Base-by-base conservation (phyloP, 257 asterid species). In the Scutellaria minor region DNA sequence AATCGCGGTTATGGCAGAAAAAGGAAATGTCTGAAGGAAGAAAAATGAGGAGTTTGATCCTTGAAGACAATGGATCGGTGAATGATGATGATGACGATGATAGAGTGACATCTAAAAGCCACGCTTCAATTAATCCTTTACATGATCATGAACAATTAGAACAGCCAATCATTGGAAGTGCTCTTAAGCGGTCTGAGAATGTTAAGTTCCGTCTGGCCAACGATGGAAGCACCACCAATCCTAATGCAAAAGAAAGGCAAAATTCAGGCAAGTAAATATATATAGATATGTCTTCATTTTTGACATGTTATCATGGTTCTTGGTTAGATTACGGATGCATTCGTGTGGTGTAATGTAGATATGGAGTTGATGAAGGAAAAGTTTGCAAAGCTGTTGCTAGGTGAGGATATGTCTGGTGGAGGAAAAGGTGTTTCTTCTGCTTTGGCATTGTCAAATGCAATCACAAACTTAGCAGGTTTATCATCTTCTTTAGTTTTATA, bases 401-500 rank as follows among this genome's bases (percentile, higher is more conserved):
- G 97, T 2, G 99, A 94, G 89, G 97, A 91, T 75, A 94, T 94
- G 99, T 94, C 99, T 24, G 99, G 99, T 58, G 96, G 97, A 56
- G 99, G 99, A 27, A 91, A 91, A 79, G 97, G 99, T 44, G 97
- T 89, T 74, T 85, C 97, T 58, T 94, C 97, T 2, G 99, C 97
- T 46, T 77, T 89, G 80, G 97, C 99, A 3, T 70, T 94, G 78
- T 94, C 99, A 13, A 94, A 94, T 84, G 97, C 97, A 48, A 82
- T 94, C 59, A 94, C 99, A 61, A 94, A 94, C 69, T 82, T 91
- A 71, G 97, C 96, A 75, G 99, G 99, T 91, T 82, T 1, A 5
- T 72, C 11, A 5, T 22, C 11, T 7, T 44, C 8, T 13, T 45
- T 37, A 18, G 18, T 3, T 7, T 8, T 61, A 14, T 1, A 59